Evolutionary conservation across 108 stramenopile genomes (phyloP).

Genomic region (Pseudonitzschia multiseries): DNA sequence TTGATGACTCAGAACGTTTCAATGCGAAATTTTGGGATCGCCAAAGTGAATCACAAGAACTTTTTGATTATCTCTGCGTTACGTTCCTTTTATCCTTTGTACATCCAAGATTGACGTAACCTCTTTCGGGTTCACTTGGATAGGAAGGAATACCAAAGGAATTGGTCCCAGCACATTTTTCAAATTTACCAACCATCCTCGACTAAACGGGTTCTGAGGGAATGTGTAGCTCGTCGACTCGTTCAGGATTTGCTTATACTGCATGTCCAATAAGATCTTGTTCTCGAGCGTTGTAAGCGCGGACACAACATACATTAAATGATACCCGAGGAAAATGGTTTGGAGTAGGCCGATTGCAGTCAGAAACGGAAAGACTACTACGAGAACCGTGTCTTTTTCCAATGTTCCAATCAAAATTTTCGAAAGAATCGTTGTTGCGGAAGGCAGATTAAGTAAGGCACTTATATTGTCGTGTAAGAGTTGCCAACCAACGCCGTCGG

Average conservation of each 20-base stretch:
- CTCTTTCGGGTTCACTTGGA: conserved; percentile 18
- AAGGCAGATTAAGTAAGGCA: conserved; percentile 66
- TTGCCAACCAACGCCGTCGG: conserved; percentile 47
- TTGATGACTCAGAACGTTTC: not conserved
- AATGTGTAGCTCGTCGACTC: not conserved
- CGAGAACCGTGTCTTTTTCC: conserved; percentile 25
- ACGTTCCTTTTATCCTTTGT: not conserved
- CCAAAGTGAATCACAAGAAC: not conserved
- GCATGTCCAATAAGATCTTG: conserved; percentile 35
- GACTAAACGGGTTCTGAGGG: conserved; percentile 41
- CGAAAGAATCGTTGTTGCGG: conserved; percentile 39
- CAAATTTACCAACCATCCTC: conserved; percentile 41
- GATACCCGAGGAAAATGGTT: conserved; percentile 37
- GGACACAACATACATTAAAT: conserved; percentile 34
- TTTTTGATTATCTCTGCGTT: not conserved
- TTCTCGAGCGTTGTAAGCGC: conserved; percentile 55
- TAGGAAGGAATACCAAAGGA: conserved; percentile 35
- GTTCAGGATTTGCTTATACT: conserved; percentile 15
- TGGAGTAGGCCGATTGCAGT: conserved; percentile 33
- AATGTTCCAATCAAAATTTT: conserved; percentile 15
- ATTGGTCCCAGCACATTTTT: conserved; percentile 37
- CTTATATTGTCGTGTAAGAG: conserved; percentile 50
- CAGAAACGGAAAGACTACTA: conserved; percentile 50
- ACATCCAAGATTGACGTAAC: not conserved
- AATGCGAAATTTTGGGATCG: not conserved